Evolutionary conservation across 495 filamentous ascomycete genomes (phyloP), one percentile per base, ranked within the genome.

Genomic region (Trichoderma reesei): DNA sequence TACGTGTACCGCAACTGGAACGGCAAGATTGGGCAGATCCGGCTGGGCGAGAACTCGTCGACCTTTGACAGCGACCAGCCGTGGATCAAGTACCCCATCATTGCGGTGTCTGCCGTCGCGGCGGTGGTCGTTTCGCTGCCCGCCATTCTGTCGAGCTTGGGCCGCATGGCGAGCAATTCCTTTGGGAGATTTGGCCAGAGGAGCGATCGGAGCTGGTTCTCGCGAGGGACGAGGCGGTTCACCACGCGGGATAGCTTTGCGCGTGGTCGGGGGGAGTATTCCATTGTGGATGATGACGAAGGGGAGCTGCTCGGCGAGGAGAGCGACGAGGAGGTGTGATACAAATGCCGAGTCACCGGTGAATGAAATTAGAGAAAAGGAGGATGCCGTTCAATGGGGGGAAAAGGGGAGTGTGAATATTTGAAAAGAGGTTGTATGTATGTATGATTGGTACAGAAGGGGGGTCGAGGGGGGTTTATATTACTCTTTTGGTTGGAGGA

Each of bases 271-370:
- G 86, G 90, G 7, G 90, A 96, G 71, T 98, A 97, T 74, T 83
- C 85, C 14, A 81, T 88, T 72, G 90, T 96, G 51, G 91, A 92
- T 71, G 91, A 92, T 71, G 86, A 98, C 72, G 94, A 96, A 75
- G 93, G 93, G 64, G 91, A 96, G 76, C 75, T 97, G 70, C 78
- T 98, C 33, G 93, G 93, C 1, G 90, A 91, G 65, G 94, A 96
- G 61, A 95, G 94, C 65, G 94, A 96, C 59, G 94, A 97, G 70
- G 92, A 96, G 65, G 83, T 86, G 60, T 89, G 76, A 77, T 26
- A 26, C 26, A 26, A 26, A 0, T 26, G 26, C 1, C 26, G 26
- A 26, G 26, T 26, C 26, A 26, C 0, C 0, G 26, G 26, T 26
- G 14, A 44, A 44, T n/a, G 14, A 5, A 2, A 16, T 14, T 16